These are phyloP conservation scores for Dictyostelium firmibasis DNA, from an alignment of 78 protist species.

Conservation along the genomic window DNA sequence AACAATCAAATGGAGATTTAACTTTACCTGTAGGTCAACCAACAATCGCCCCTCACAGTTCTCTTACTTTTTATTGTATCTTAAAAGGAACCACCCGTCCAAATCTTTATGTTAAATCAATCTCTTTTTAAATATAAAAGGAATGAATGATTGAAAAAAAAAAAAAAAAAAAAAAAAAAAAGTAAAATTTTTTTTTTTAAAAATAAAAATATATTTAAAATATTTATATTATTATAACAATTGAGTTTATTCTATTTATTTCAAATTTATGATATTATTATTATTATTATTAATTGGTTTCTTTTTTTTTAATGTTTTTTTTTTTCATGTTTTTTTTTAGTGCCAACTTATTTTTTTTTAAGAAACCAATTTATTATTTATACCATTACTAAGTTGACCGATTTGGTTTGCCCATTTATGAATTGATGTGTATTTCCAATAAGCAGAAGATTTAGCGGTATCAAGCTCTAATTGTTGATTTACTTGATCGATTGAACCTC, in stretches of 20 bases:
- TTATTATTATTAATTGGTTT: not conserved
- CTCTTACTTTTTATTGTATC: slow-evolving; percentile 21
- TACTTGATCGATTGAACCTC: slow-evolving; percentile 92
- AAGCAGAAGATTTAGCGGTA: slow-evolving; percentile 62
- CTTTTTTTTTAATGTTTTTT: not conserved
- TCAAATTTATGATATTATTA: not conserved
- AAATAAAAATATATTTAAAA: not conserved
- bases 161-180: not conserved
- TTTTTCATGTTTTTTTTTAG: not conserved
- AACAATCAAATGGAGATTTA: not conserved
- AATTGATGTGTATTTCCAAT: slow-evolving; percentile 76
- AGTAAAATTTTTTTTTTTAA: not conserved
- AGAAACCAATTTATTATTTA: slow-evolving; percentile 31
- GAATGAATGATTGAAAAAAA: not conserved
- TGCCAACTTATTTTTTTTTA: slow-evolving; percentile 1
- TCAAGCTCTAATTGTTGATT: slow-evolving; percentile 80
- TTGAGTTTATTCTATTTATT: not conserved
- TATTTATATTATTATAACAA: not conserved
- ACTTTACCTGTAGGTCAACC: not conserved
- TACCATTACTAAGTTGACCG: slow-evolving; percentile 36
- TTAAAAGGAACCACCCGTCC: not conserved
- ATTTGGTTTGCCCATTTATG: slow-evolving; percentile 81
- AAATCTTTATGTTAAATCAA: not conserved
- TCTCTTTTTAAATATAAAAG: not conserved
- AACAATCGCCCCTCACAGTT: not conserved